Percentiles rank a stretch among this genome's conserved stretches.
Conservation (phyloP, 768 basidiomycete genomes). For the Hortiboletus flavorubellus region DNA sequence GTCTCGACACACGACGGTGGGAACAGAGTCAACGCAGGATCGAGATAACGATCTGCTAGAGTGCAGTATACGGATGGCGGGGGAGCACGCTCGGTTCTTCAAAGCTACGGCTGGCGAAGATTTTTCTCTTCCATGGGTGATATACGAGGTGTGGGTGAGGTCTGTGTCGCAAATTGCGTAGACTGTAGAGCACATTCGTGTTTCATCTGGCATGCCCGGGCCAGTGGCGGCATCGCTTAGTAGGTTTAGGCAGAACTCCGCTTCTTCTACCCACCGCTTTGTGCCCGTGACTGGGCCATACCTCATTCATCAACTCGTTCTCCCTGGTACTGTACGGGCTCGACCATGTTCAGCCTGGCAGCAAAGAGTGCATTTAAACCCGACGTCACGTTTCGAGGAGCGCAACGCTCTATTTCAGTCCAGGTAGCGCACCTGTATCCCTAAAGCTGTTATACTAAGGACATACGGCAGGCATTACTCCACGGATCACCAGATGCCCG, state of each 20-base stretch:
- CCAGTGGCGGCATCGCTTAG: neutral
- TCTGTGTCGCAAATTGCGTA: constrained; percentile 10
- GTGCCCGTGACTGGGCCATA: neutral
- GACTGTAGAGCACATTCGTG: neutral
- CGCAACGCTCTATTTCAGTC: constrained; percentile 56
- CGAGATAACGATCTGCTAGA: constrained; percentile 16
- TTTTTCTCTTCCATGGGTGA: constrained; percentile 32
- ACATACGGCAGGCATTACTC: constrained; percentile 62
- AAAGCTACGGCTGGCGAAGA: constrained; percentile 27
- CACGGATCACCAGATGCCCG: constrained; percentile 95
- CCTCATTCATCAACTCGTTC: constrained; percentile 4
- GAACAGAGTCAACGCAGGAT: neutral
- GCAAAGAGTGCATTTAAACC: constrained; percentile 14
- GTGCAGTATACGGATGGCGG: constrained; percentile 24
- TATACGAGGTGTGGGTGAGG: constrained; percentile 43
- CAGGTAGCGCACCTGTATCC: constrained; percentile 43
- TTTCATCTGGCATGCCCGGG: neutral
- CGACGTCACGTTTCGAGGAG: constrained; percentile 17
- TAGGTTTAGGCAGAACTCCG: constrained; percentile 17
- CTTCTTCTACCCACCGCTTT: constrained; percentile 9
- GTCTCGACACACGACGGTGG: constrained; percentile 5
- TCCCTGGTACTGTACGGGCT: neutral
- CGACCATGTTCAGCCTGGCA: constrained; percentile 23
- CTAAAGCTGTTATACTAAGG: constrained; percentile 28
- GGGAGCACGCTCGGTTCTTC: constrained; percentile 26